Evolutionary conservation across 140 eudicot species (phyloP), one percentile per base, ranked within the genome.

Genomic region (Erigeron philadelphicus): DNA sequence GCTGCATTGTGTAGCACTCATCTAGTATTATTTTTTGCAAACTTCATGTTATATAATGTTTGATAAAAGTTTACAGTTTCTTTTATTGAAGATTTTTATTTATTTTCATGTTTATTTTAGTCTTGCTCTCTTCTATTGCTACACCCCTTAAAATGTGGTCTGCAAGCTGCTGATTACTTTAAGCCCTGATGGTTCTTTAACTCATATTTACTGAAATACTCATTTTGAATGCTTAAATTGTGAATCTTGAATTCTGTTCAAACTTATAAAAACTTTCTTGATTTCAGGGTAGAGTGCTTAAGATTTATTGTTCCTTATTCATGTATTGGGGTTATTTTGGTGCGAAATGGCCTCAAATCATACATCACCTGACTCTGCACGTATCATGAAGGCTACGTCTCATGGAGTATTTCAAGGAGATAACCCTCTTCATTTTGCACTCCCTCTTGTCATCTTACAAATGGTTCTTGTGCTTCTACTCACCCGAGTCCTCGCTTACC

Each of bases 401-500:
- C 84, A 84, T 79, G 94, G 94, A 19, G 79, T 84, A 19, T 86
- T 81, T 72, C 94, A 86, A 69, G 89, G 85, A 41, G 89, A 86
- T 11, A 86, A 55, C 72, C 89, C 94, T 38, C 83, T 84, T 58
- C 81, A 86, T 64, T 84, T 23, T 53, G 89, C 94, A 56, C 89
- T 86, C 57, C 89, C 94, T 41, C 83, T 86, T 53, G 81, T 78
- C 16, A 84, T 86, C 42, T 67, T 86, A 55, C 94, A 86, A 48
- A 83, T 84, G 64, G 79, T 84, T 44, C 70, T 86, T 18, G 94
- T 86, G 47, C 83, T 86, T 12, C 67, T 74, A 3, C 68, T 86
- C 76, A 86, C 94, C 9, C 81, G 94, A 55, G 80, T 68, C 61
- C 94, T 86, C 10, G 89, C 89, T 23, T 83, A 78, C 78, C 58